Base-by-base conservation (phyloP, 345 rosid genomes). In the Cardamine resedifolia region DNA sequence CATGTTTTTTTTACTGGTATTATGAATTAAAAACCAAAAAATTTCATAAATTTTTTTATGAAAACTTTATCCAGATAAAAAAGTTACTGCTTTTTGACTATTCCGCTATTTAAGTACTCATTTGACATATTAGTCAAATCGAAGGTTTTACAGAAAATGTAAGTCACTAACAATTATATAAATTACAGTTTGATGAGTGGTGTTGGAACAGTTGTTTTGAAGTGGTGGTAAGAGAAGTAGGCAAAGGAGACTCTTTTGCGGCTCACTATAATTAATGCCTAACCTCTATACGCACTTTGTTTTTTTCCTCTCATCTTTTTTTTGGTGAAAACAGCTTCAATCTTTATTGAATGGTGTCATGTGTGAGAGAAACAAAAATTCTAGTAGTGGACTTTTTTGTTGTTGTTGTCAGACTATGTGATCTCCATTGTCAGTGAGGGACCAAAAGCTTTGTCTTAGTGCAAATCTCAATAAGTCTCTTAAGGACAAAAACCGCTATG, bases 381-480 rank as follows among this genome's bases (percentile, higher is more conserved):
- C 12, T 16, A 31, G 10, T 60, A 68, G 78, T 75, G 63, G 78
- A 59, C 74, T 49, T 66, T 66, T 75, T 59, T 67, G 36, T 49
- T 49, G 67, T 73, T 67, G 73, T 68, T 75, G 74, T 75, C 74
- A 68, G 70, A 34, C 58, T 68, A 31, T 68, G 69, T 61, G 69
- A 75, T 68, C 69, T 75, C 70, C 70, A 75, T 68, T 68, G 78
- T 75, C 69, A 52, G 74, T 51, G 74, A 61, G 78, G 74, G 78
- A 60, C 70, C 70, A 75, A 68, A 68, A 7, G 23, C 60, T 31
- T 47, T 75, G 50, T 53, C 64, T 23, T 24, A 6, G 58, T 52
- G 48, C 62, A 59, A 2, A 31, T 59, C 31, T 60, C 39, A 1
- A 18, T 44, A 43, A 68, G 5, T 20, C 57, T 58, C 30, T 68